A percentile compares a stretch with the other conserved stretches of the same genome.
Conservation (phyloP, 2,329 filamentous ascomycete genomes). For the Hysterium pulicare region DNA sequence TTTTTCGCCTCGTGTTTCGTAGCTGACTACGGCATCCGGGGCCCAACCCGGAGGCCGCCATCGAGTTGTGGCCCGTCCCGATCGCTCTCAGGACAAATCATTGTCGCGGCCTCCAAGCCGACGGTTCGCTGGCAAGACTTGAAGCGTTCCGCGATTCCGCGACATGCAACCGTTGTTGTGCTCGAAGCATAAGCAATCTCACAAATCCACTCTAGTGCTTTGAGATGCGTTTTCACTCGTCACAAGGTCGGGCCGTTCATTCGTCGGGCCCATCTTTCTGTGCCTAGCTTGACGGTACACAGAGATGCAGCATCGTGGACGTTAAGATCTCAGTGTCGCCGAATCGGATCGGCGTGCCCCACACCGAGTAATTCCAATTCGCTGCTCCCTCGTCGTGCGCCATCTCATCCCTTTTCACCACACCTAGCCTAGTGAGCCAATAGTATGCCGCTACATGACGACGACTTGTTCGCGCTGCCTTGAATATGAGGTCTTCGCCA, state of each 20-base stretch:
- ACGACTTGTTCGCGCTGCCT: too few relatives aligned
- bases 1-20: too few relatives aligned
- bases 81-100: neutral
- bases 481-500: too few relatives aligned
- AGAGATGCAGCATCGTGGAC: slow-evolving; percentile 32
- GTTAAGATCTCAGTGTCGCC: slow-evolving; percentile 32
- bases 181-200: too few relatives aligned
- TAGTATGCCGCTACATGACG: neutral
- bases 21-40: slow-evolving; percentile 28
- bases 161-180: too few relatives aligned
- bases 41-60: slow-evolving; percentile 12
- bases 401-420: neutral
- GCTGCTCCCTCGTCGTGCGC: neutral
- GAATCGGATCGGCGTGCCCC: slow-evolving; percentile 33
- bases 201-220: too few relatives aligned
- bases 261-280: too few relatives aligned
- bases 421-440: neutral
- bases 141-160: neutral
- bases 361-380: slow-evolving; percentile 11
- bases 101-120: neutral
- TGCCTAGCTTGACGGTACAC: slow-evolving; percentile 7
- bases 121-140: neutral
- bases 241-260: too few relatives aligned
- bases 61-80: slow-evolving; percentile 16
- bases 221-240: too few relatives aligned